A percentile compares a stretch with the other conserved stretches of the same genome.
Evolutionary conservation across 192 early-diverging fungal genomes (phyloP).

Genomic region (Kickxella alabastrina): DNA sequence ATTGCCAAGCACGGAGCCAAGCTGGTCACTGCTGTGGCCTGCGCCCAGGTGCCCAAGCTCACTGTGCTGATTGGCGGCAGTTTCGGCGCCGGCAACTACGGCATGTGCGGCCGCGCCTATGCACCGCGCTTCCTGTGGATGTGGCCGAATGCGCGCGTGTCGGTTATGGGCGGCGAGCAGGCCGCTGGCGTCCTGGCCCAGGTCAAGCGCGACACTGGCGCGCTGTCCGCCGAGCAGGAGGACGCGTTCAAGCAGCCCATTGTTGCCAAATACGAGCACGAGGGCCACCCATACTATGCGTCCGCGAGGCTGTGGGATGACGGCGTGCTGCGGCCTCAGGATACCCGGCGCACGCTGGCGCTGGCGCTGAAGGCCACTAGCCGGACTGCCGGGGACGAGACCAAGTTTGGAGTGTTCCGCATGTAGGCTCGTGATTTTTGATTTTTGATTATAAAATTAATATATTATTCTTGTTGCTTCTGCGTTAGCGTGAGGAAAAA

Average conservation of each 20-base stretch:
- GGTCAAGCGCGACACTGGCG: constrained; percentile 77
- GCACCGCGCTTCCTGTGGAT: constrained; percentile 93
- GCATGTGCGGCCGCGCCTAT: constrained; percentile 96
- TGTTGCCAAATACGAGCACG: constrained; percentile 76
- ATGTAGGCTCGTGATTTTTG: constrained; percentile 62
- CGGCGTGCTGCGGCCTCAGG: constrained; percentile 84
- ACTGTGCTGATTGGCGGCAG: constrained; percentile 75
- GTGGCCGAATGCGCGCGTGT: constrained; percentile 92
- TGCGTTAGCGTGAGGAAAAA: constrained; percentile 6
- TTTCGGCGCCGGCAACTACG: constrained; percentile 91
- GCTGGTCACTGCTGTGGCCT: constrained; percentile 91
- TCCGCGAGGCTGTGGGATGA: constrained; percentile 90
- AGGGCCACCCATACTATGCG: constrained; percentile 96
- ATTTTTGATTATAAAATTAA: not conserved
- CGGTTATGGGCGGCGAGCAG: constrained; percentile 98
- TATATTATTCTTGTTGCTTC: not conserved
- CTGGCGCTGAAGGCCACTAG: constrained; percentile 76
- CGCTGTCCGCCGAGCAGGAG: constrained; percentile 70
- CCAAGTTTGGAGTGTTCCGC: constrained; percentile 91
- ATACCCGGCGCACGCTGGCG: constrained; percentile 84
- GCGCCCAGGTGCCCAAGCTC: constrained; percentile 92
- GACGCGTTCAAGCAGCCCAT: constrained; percentile 81
- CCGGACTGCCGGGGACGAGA: constrained; percentile 68
- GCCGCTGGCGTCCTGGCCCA: constrained; percentile 88
- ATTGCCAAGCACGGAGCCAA: constrained; percentile 98